Conservation (phyloP, 495 filamentous ascomycete species). For the Annulohypoxylon nitens region DNA sequence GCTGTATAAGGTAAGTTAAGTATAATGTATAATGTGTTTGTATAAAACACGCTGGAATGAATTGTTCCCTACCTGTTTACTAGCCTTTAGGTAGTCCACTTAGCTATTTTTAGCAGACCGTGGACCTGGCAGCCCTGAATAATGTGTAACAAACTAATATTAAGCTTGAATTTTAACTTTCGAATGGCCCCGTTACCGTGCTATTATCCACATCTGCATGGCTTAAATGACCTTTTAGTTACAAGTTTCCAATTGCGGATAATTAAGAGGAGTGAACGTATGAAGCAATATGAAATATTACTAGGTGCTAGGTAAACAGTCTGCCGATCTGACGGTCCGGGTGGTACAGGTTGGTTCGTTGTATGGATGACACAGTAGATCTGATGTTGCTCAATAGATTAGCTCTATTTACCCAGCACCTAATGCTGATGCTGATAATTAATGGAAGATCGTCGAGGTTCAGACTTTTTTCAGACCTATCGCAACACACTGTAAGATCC, state of each 20-base stretch:
- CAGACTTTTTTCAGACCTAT: neutral
- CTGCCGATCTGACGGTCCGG: neutral
- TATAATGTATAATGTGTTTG: neutral
- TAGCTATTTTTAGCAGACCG: conserved; percentile 3
- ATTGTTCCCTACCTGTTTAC: neutral
- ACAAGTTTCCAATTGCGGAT: neutral
- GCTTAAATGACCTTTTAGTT: neutral
- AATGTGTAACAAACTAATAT: neutral
- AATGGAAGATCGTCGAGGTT: neutral
- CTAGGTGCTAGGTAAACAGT: no score
- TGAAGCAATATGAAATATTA: neutral
- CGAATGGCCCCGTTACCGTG: neutral
- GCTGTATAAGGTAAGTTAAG: conserved; percentile 7
- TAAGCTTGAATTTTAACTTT: conserved; percentile 21
- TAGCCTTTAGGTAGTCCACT: neutral
- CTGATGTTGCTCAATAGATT: conserved; percentile 11
- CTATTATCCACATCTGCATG: neutral
- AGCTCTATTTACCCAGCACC: neutral
- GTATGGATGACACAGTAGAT: conserved; percentile 1
- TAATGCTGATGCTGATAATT: neutral
- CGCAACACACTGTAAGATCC: neutral
- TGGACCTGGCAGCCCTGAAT: neutral
- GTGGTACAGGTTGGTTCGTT: neutral
- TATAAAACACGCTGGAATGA: neutral
- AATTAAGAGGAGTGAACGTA: neutral